phyloP scores from a whole-genome alignment of 225 moss, liverwort and hornwort genomes.

The Bryoerythrophyllum caledonicum region DNA sequence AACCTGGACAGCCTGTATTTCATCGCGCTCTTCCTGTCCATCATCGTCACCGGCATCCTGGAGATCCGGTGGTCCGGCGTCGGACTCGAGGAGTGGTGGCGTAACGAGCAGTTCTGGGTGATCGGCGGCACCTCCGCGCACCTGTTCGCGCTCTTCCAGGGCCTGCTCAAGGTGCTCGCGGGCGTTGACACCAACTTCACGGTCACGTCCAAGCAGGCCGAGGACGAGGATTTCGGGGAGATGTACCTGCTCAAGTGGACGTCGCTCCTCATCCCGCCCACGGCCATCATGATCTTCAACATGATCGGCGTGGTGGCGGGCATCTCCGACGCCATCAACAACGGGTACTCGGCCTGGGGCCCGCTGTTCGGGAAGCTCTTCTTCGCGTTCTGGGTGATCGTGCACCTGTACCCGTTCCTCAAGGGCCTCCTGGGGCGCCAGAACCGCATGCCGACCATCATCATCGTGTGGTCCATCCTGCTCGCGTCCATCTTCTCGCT shows the following conservation, averaged over 20 bases:
- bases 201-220: slow-evolving; percentile 81
- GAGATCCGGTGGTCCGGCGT: slow-evolving; percentile 95
- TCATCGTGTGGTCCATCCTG: slow-evolving; percentile 96
- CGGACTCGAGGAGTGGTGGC: slow-evolving; percentile 97
- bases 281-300: slow-evolving; percentile 84
- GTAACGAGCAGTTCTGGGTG: slow-evolving; percentile 98
- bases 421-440: slow-evolving; percentile 98
- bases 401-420: slow-evolving; percentile 93
- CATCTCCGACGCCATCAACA: slow-evolving; percentile 93
- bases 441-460: slow-evolving; percentile 89
- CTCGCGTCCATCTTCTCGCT: slow-evolving; percentile 96
- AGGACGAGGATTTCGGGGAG: slow-evolving; percentile 85
- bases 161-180: slow-evolving; percentile 90
- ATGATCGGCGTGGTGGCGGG: slow-evolving; percentile 94
- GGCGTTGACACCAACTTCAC: slow-evolving; percentile 94
- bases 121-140: slow-evolving; percentile 94
- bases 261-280: slow-evolving; percentile 80
- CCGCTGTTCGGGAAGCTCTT: slow-evolving; percentile 95
- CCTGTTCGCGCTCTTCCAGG: slow-evolving; percentile 90
- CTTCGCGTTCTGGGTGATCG: slow-evolving; percentile 99
- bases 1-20: slow-evolving; percentile 90
- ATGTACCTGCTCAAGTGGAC: slow-evolving; percentile 89
- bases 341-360: slow-evolving; percentile 89
- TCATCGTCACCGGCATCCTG: slow-evolving; percentile 90
- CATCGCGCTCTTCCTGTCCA: slow-evolving; percentile 82